Evolutionary conservation across 2,329 filamentous ascomycete species (phyloP).

Genomic region (Talaromyces amestolkiae): DNA sequence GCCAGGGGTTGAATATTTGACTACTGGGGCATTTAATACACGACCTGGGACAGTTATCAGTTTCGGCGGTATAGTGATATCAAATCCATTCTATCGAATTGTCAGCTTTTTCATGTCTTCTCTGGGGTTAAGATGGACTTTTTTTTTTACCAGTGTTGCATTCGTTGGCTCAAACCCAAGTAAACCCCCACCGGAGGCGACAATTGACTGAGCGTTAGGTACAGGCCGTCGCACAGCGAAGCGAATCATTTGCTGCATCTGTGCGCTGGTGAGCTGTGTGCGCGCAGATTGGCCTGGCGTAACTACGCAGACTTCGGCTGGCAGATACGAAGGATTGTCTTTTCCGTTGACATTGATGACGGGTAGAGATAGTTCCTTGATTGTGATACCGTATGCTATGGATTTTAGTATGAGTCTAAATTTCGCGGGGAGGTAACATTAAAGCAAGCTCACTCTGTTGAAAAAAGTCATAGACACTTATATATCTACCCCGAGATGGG

Average conservation of each 20-base stretch:
- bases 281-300: constrained; percentile 61
- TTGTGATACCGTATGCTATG: constrained; percentile 30
- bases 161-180: not conserved
- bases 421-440: not conserved
- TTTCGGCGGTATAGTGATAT: constrained; percentile 36
- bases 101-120: constrained; percentile 19
- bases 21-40: constrained; percentile 59
- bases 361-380: constrained; percentile 45
- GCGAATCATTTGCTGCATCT: constrained; percentile 65
- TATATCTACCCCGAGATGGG: constrained; percentile 17
- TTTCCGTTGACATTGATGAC: constrained; percentile 63
- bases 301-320: constrained; percentile 62
- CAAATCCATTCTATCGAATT: constrained; percentile 25
- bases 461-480: constrained; percentile 26
- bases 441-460: constrained; percentile 20
- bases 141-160: not conserved
- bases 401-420: not conserved
- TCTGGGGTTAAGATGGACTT: not conserved
- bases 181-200: constrained; percentile 45
- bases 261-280: constrained; percentile 53
- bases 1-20: constrained; percentile 54
- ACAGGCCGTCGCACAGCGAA: constrained; percentile 66
- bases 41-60: constrained; percentile 72
- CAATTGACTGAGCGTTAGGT: constrained; percentile 63
- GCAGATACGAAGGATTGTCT: constrained; percentile 58